Conservation (phyloP, 2,329 filamentous ascomycete species). For the Blastomyces gilchristii region DNA sequence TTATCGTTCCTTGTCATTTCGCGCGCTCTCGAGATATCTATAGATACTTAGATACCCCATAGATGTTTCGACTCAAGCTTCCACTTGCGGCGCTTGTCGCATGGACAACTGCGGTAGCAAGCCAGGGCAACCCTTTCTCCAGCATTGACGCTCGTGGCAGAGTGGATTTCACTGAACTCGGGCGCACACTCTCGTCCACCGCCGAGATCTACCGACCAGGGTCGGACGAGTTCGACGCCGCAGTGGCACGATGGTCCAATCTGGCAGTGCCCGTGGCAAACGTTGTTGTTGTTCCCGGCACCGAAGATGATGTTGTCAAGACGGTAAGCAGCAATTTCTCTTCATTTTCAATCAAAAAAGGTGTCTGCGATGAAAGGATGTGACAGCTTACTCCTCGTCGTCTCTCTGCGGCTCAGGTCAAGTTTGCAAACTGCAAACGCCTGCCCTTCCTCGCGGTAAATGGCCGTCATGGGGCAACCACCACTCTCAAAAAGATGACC, state of each 20-base stretch:
- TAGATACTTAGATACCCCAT: too few species aligned
- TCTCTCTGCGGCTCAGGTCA: constrained; percentile 29
- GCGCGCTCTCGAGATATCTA: too few species aligned
- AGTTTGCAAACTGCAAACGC: constrained; percentile 39
- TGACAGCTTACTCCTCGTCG: constrained; percentile 22
- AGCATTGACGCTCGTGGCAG: too few species aligned
- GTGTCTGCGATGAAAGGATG: not conserved
- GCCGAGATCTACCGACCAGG: constrained; percentile 38
- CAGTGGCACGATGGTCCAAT: constrained; percentile 39
- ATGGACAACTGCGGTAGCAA: too few species aligned
- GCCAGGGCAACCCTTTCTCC: too few species aligned
- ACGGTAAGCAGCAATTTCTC: constrained; percentile 29
- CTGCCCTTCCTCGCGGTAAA: constrained; percentile 46
- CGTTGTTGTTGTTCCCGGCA: constrained; percentile 40
- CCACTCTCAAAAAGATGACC: constrained; percentile 40
- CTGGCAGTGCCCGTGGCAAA: constrained; percentile 36
- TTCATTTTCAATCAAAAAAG: too few species aligned
- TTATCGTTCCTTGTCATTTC: too few species aligned
- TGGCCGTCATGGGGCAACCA: constrained; percentile 44
- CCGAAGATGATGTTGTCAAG: constrained; percentile 41
- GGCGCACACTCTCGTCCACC: constrained; percentile 25
- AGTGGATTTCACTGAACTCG: constrained; percentile 10
- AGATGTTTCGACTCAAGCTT: too few species aligned
- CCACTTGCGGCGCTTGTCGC: too few species aligned
- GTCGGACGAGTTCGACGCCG: constrained; percentile 31